A percentile compares a stretch with the other conserved stretches of the same genome.
Conservation (phyloP, 768 basidiomycete species). For the Mycena haematopus region DNA sequence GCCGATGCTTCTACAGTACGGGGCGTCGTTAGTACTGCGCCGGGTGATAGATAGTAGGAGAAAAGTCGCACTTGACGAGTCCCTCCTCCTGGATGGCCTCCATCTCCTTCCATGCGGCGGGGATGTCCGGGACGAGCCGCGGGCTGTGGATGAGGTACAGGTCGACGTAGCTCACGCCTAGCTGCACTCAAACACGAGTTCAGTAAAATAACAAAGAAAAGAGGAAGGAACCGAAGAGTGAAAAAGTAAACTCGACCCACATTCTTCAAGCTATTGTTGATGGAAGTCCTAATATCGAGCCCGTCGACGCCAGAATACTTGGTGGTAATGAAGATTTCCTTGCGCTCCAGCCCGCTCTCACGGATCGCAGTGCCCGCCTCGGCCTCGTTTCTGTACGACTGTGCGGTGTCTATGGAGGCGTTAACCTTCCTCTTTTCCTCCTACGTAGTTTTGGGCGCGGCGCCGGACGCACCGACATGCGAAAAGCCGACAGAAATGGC, state of each 20-base stretch:
- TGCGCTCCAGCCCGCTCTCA: conserved; percentile 53
- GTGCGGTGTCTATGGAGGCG: conserved; percentile 59
- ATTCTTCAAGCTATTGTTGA: conserved; percentile 60
- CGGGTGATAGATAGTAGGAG: neutral
- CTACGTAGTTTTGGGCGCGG: neutral
- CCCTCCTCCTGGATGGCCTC: conserved; percentile 58
- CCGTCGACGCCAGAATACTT: conserved; percentile 66
- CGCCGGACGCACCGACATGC: conserved; percentile 58
- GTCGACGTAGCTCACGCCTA: conserved; percentile 66
- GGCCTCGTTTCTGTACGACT: conserved; percentile 62
- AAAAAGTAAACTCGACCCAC: conserved; percentile 44
- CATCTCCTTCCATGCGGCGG: conserved; percentile 59
- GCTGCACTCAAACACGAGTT: conserved; percentile 41
- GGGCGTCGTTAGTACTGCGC: neutral
- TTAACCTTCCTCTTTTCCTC: neutral
- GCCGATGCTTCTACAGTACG: conserved; percentile 63
- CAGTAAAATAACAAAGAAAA: neutral
- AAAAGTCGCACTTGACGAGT: conserved; percentile 42
- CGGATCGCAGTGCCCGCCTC: conserved; percentile 60
- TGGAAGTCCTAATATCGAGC: conserved; percentile 60
- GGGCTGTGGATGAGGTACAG: conserved; percentile 75
- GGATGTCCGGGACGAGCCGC: conserved; percentile 36
- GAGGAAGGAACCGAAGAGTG: no score
- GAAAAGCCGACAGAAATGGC: conserved; percentile 66
- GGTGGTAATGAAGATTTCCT: conserved; percentile 58